Percentiles rank a stretch among this genome's conserved stretches.
Evolutionary conservation across 192 early-diverging fungal species (phyloP).

Genomic region (Backusella tuberculispora): DNA sequence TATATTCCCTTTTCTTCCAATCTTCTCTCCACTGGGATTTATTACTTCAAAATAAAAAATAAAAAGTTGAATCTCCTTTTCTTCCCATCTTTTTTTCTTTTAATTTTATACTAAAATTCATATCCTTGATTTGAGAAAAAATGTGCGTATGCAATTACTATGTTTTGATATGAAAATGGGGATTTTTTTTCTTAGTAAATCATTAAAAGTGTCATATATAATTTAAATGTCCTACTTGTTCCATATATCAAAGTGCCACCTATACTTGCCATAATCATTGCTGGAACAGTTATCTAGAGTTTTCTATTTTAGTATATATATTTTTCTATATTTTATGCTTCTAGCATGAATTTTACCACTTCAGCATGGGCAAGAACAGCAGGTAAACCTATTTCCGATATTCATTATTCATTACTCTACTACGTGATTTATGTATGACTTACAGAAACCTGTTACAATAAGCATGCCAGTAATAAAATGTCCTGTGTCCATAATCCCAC

Average conservation of each 20-base stretch:
- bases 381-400: conserved; percentile 58
- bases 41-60: background rate
- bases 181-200: conserved; percentile 1
- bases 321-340: background rate
- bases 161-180: too few species aligned
- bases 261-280: conserved; percentile 87
- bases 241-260: conserved; percentile 94
- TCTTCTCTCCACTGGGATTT: background rate
- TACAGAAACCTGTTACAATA: conserved; percentile 89
- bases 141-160: conserved; percentile 59
- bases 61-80: too few species aligned
- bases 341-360: conserved; percentile 50
- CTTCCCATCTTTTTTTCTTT: background rate
- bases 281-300: conserved; percentile 70
- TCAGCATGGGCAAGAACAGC: conserved; percentile 78
- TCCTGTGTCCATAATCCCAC: conserved; percentile 63
- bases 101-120: conserved; percentile 47
- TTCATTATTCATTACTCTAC: too few species aligned
- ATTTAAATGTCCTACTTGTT: conserved; percentile 65
- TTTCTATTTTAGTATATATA: background rate
- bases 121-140: conserved; percentile 56
- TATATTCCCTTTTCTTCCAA: background rate
- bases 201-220: background rate
- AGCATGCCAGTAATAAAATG: conserved; percentile 90
- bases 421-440: conserved; percentile 17